Conservation (phyloP, 305 asterid species). For the Fraxinus angustifolia region DNA sequence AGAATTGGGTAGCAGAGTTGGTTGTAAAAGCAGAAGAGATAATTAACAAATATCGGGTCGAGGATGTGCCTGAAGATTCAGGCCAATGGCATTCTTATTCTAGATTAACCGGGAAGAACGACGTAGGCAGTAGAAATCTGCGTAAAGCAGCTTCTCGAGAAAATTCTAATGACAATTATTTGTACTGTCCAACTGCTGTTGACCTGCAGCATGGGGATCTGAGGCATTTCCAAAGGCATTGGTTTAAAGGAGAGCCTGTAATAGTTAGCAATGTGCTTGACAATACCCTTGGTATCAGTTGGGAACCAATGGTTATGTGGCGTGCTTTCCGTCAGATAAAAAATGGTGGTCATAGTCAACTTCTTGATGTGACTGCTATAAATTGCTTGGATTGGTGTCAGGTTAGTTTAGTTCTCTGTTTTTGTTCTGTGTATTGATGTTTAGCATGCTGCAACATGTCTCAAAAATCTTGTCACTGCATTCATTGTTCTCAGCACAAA, state of each 20-base stretch:
- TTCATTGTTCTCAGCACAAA: neutral
- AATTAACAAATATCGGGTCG: constrained; percentile 3
- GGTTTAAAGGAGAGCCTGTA: constrained; percentile 68
- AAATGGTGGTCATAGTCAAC: constrained; percentile 32
- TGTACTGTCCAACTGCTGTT: constrained; percentile 52
- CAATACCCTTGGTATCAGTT: constrained; percentile 60
- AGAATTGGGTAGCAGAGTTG: constrained; percentile 32
- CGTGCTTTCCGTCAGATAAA: constrained; percentile 63
- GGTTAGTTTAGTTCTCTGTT: constrained; percentile 35
- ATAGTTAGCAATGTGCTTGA: constrained; percentile 59
- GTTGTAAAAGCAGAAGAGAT: constrained; percentile 33
- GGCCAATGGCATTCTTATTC: constrained; percentile 36
- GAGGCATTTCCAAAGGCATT: constrained; percentile 60
- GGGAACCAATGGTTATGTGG: constrained; percentile 95
- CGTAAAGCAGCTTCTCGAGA: constrained; percentile 50
- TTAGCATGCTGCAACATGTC: neutral
- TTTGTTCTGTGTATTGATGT: neutral
- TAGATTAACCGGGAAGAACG: constrained; percentile 11
- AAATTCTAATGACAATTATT: constrained; percentile 39
- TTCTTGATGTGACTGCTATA: constrained; percentile 51
- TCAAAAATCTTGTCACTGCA: neutral
- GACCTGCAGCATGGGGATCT: constrained; percentile 40
- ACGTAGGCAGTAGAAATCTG: constrained; percentile 3
- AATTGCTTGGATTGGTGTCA: constrained; percentile 70
- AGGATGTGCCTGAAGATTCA: constrained; percentile 17